A percentile compares a stretch with the other conserved stretches of the same genome.
Evolutionary conservation across 805 yeast genomes (phyloP).

Genomic region (Candida jianshihensis): DNA sequence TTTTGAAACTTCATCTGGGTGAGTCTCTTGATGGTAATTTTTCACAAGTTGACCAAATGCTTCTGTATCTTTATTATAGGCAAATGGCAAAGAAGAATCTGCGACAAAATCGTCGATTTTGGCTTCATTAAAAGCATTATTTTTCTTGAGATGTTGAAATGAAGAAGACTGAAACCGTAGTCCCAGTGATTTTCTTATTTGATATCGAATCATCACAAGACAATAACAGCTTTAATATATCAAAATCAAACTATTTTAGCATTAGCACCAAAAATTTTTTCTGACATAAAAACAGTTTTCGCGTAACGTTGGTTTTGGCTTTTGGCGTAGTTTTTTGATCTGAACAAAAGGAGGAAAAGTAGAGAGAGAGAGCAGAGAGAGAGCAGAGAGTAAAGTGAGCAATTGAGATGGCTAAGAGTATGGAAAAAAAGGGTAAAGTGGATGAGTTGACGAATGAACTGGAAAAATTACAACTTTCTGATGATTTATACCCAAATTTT

Average conservation of each 20-base stretch:
- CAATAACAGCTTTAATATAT: not conserved
- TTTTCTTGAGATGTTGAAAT: not conserved
- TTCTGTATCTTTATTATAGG: slow-evolving; percentile 31
- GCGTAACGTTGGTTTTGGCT: not conserved
- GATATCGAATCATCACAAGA: not conserved
- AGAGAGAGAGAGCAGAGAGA: no score
- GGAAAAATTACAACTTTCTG: not conserved
- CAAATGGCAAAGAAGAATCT: slow-evolving; percentile 21
- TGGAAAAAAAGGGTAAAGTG: not conserved
- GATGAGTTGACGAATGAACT: not conserved
- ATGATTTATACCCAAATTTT: not conserved
- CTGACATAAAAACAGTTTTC: not conserved
- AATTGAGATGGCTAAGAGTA: not conserved
- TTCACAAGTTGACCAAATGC: slow-evolving; percentile 37
- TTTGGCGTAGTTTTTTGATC: not conserved
- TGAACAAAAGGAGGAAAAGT: no score
- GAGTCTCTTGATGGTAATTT: slow-evolving; percentile 28
- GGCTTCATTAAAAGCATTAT: not conserved
- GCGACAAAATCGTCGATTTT: not conserved
- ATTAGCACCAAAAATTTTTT: not conserved
- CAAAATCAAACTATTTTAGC: not conserved
- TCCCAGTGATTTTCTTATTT: not conserved
- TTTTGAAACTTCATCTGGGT: slow-evolving; percentile 23
- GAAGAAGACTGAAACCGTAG: not conserved
- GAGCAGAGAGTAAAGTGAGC: not conserved